Conservation (phyloP, 2,329 filamentous ascomycete species). For the Aspergillus alliaceus region DNA sequence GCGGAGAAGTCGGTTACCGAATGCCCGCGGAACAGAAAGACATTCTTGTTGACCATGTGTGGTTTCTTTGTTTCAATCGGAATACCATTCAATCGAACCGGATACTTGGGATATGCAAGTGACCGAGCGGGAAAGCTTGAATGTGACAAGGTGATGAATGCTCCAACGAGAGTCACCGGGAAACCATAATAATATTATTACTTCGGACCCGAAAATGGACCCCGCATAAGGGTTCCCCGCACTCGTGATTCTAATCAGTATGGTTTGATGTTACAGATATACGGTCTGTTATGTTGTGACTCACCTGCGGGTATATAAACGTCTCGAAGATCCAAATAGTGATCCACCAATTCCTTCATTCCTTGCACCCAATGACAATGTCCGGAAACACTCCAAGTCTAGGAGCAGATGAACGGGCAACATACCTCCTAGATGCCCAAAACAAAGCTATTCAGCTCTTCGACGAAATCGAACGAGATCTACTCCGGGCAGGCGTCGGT, state of each 20-base stretch:
- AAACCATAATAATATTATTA: too few relatives aligned
- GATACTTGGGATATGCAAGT: too few relatives aligned
- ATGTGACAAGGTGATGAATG: background rate
- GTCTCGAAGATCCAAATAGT: background rate
- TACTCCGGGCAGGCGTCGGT: constrained; percentile 50
- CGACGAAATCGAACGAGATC: constrained; percentile 46
- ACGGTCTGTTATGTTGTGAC: background rate
- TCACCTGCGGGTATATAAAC: background rate
- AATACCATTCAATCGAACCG: too few relatives aligned
- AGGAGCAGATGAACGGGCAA: constrained; percentile 29
- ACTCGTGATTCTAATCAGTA: too few relatives aligned
- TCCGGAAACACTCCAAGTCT: background rate
- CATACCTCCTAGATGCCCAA: constrained; percentile 48
- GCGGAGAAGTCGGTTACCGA: background rate
- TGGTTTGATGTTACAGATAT: too few relatives aligned
- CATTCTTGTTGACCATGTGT: background rate
- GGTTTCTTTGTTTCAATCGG: too few relatives aligned
- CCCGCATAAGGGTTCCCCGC: background rate
- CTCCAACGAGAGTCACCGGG: background rate
- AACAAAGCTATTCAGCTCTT: constrained; percentile 49
- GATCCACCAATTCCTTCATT: background rate
- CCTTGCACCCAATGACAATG: background rate
- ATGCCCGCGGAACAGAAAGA: background rate
- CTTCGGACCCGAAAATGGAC: background rate
- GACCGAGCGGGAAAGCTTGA: background rate